Evolutionary conservation across 768 basidiomycete genomes (phyloP), one percentile per base, ranked within the genome.

Genomic region (Boletus subparvulus): DNA sequence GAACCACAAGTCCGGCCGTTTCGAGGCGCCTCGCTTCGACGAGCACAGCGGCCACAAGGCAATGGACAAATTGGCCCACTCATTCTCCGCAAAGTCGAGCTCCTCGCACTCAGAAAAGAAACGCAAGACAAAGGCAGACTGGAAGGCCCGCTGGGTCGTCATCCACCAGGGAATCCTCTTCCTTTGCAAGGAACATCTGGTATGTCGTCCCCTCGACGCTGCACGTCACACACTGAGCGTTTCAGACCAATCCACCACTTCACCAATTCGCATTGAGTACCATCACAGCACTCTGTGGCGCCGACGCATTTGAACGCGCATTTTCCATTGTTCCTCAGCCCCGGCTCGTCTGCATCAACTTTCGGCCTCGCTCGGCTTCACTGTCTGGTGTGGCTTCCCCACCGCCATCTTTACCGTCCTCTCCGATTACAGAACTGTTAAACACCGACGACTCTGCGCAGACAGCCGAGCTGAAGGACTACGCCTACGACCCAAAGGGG

Each of bases 141-240:
- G 88, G 88, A 77, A 79, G 42, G 76, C 82, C 17, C 72, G 84
- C 5, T 87, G 84, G 82, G 73, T 84, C 43, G 74, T 87, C n/a
- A 78, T 90, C 30, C 74, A 77, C 51, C 78, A 83, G 24, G 86
- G 84, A 0, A 63, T 75, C 21, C 66, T 90, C n/a, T 75, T 71
- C 49, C 65, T 90, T 16, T 83, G 76, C 62, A 83, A 79, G 62
- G 76, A 80, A 26, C 76, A 79, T 30, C 69, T 77, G 56, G 88
- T 87, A 62, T 47, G 6, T 49, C 37, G 52, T 79, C 74, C 26
- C 28, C 50, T 49, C 45, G 28, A 37, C 52, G 37, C 26, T 24
- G 17, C 35, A 16, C 26, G 5, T 4, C 21, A 24, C 39, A 9
- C 44, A 2, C 50, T 65, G n/a, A 69, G 35, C 19, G 3, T 43